Evolutionary conservation across 371 early-diverging fungal genomes (phyloP), one percentile per base, ranked within the genome.

Genomic region (Rhizomucor pusillus): DNA sequence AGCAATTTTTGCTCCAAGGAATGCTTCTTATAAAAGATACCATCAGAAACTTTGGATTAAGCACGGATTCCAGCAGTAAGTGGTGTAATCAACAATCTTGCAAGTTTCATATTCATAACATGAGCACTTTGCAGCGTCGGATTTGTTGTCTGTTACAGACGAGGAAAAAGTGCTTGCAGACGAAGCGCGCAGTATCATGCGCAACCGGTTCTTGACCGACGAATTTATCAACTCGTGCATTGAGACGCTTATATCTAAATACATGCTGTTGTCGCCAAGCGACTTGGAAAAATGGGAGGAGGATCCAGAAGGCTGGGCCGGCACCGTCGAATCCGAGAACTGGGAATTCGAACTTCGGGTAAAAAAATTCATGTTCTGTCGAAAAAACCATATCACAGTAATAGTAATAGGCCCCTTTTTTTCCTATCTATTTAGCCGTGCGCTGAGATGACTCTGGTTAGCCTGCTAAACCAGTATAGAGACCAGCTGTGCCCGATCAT

Each of bases 301-400:
- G 1, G 91, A 90, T 59, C 93, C 95, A 5, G 95, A 97, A 70
- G 83, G 78, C 2, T 97, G 91, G 87, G 69, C 89, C 10, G 74
- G 80, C 40, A 85, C 87, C 13, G 85, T 91, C 18, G 92, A 90
- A 52, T 79, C 90, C 10, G 94, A 94, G 59, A 87, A 89, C 41
- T 94, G 92, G 91, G 89, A 86, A 57, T 93, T 82, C 67, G 88
- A 88, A 53, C 59, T 93, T 45, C 65, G 94, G 54, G 86, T 85
- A 72, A 41, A 11, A 11, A n/a, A n/a, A n/a, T 43, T 54, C 45
- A 18, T 47, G 5, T 13, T 20, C 25, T 7, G 9, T 13, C 29
- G 16, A 13, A 36, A 22, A 40, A 36, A 34, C 33, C n/a, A 37
- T 39, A 36, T 18, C 10, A 11, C 2, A 24, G 16, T n/a, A 54